phyloP scores from a whole-genome alignment of 306 rosid genomes.

The Boehmeria nivea region DNA sequence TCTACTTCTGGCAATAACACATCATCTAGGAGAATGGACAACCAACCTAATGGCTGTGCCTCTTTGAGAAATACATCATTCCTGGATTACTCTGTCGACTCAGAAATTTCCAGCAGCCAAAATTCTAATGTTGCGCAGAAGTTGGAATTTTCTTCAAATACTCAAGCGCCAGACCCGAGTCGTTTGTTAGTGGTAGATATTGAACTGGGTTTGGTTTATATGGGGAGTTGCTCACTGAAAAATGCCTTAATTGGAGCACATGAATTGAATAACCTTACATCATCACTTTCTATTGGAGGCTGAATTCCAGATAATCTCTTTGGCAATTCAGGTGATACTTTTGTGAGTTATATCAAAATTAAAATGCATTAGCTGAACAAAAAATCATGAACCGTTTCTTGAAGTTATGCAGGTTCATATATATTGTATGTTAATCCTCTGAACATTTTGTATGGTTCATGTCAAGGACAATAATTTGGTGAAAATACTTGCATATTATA shows the following conservation, averaged over 20 bases:
- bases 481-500: too few relatives aligned
- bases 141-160: slow-evolving; percentile 31
- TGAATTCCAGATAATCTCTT: slow-evolving; percentile 49
- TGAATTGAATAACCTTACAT: slow-evolving; percentile 41
- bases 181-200: slow-evolving; percentile 50
- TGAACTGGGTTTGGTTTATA: slow-evolving; percentile 40
- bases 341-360: slow-evolving; percentile 8
- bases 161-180: slow-evolving; percentile 24
- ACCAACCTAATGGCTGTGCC: too few relatives aligned
- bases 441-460: background rate
- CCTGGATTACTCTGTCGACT: slow-evolving; percentile 25
- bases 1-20: slow-evolving; percentile 18
- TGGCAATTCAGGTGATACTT: slow-evolving; percentile 64
- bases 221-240: slow-evolving; percentile 58
- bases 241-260: slow-evolving; percentile 50
- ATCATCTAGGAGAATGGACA: too few relatives aligned
- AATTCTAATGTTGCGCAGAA: slow-evolving; percentile 24
- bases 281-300: slow-evolving; percentile 57
- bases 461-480: slow-evolving; percentile 6
- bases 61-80: slow-evolving; percentile 27
- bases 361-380: background rate
- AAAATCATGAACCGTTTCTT: background rate
- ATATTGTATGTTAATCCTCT: background rate
- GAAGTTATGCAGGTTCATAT: background rate
- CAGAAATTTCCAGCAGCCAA: slow-evolving; percentile 38